Base-by-base conservation (phyloP, 805 yeast genomes). In the Schwanniomyces vanrijiae region DNA sequence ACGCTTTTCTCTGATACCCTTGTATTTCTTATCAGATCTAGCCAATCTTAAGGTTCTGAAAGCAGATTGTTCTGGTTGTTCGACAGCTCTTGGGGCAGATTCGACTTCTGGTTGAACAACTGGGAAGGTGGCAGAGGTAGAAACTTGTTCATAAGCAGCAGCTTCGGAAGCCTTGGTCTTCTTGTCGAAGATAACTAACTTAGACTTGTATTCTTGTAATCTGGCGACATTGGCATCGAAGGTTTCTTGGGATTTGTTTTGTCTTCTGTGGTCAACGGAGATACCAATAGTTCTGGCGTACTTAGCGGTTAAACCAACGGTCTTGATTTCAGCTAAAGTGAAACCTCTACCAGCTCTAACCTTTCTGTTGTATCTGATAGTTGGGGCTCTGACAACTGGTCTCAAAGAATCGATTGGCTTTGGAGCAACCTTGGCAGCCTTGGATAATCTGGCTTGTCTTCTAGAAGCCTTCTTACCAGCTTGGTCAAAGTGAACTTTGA, bases 321-420 rank as follows among this genome's bases (percentile, higher is more conserved):
- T 97, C 84, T 92, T 92, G 70, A 94, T 77, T 86, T 94, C 99
- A 75, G 95, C 95, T 62, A 91, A 82, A 65, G 98, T 82, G 89
- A 94, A 94, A 76, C 99, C 99, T 82, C 94, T 90, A 80, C 99
- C 99, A 67, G 96, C 96, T 84, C 99, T 90, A 64, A 91, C 89
- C 80, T 90, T 92, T 86, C 97, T 89, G 96, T 94, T 94, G 92
- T 94, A 94, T 80, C 84, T 88, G 82, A 90, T 78, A 67, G 99
- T 91, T 78, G 99, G 99, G 70, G 96, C 92, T 83, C 98, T 90
- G 69, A 94, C 98, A 68, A 92, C 81, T 65, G 99, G 99, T 83
- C 97, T 88, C 73, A 94, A 84, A 61, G 84, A 76, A 75, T 94
- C 99, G 73, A 94, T 80, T 68, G 99, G 99, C 75, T 88, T 91